Conservation (phyloP, 805 yeast species). For the Candida montana region DNA sequence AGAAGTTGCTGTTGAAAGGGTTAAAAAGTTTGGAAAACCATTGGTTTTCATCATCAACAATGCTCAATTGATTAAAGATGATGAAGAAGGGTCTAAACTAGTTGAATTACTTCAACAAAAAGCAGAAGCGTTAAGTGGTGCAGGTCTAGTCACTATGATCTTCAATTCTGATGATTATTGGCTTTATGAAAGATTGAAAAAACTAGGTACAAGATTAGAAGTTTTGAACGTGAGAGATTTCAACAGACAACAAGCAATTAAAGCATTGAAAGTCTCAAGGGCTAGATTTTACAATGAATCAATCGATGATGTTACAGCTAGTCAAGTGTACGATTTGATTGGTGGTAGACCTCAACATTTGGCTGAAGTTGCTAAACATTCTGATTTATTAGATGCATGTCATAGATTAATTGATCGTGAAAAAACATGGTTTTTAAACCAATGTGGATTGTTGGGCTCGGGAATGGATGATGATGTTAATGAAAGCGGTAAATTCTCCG, state of each 20-base stretch:
- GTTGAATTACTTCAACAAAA: slow-evolving; percentile 77
- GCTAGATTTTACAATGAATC: slow-evolving; percentile 34
- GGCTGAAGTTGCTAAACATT: slow-evolving; percentile 59
- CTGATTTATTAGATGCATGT: slow-evolving; percentile 53
- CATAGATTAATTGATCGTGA: slow-evolving; percentile 71
- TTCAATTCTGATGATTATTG: slow-evolving; percentile 84
- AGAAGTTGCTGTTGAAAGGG: slow-evolving; percentile 55
- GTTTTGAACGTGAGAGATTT: slow-evolving; percentile 66
- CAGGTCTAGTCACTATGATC: slow-evolving; percentile 44
- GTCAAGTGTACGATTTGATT: slow-evolving; percentile 57
- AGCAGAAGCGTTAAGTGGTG: slow-evolving; percentile 72
- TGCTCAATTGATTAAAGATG: slow-evolving; percentile 69
- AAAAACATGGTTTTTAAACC: slow-evolving; percentile 80
- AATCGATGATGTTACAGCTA: slow-evolving; percentile 37
- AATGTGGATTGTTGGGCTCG: slow-evolving; percentile 71
- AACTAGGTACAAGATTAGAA: slow-evolving; percentile 68
- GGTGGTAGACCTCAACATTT: slow-evolving; percentile 87
- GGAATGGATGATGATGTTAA: slow-evolving; percentile 87
- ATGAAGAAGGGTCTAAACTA: slow-evolving; percentile 65
- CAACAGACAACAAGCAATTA: slow-evolving; percentile 46
- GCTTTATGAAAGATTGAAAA: slow-evolving; percentile 73
- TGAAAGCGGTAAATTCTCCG: slow-evolving; percentile 73
- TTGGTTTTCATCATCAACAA: slow-evolving; percentile 66
- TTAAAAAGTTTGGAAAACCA: slow-evolving; percentile 42
- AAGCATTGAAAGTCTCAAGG: slow-evolving; percentile 50